phyloP scores from a whole-genome alignment of 805 yeast species.

The Metschnikowia reukaufii region DNA sequence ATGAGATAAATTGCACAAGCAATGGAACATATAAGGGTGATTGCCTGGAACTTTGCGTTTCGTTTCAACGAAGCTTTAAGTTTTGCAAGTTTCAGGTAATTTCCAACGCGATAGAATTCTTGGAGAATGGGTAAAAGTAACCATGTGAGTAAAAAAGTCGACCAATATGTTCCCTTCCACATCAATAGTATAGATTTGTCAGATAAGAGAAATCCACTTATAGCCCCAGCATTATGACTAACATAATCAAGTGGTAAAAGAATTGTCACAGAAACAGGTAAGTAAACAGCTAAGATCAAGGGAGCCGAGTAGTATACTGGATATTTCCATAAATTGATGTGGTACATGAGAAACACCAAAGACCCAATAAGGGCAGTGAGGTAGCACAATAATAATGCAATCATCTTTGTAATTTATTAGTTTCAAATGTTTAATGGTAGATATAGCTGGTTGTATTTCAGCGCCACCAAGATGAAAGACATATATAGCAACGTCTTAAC shows the following conservation, averaged over 20 bases:
- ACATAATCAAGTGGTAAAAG: conserved; percentile 75
- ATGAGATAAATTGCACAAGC: conserved; percentile 61
- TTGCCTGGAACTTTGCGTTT: conserved; percentile 60
- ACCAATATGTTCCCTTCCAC: conserved; percentile 82
- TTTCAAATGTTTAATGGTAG: neutral
- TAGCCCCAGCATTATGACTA: conserved; percentile 45
- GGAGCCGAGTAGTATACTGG: conserved; percentile 47
- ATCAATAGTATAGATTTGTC: conserved; percentile 39
- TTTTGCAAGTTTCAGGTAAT: conserved; percentile 46
- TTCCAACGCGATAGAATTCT: conserved; percentile 71
- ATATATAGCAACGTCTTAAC: neutral
- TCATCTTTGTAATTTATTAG: conserved; percentile 1
- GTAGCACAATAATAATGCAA: conserved; percentile 25
- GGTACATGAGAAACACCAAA: conserved; percentile 33
- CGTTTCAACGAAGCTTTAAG: conserved; percentile 56
- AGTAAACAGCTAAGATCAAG: conserved; percentile 58
- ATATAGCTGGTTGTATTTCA: neutral
- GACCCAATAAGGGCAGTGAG: conserved; percentile 28
- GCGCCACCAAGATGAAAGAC: neutral
- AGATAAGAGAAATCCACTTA: conserved; percentile 36
- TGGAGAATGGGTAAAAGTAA: conserved; percentile 68
- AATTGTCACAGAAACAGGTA: conserved; percentile 74
- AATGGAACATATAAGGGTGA: conserved; percentile 52
- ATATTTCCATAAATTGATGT: conserved; percentile 35
- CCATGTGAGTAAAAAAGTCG: conserved; percentile 80